A percentile compares a stretch with the other conserved stretches of the same genome.
phyloP scores from a whole-genome alignment of 2,329 filamentous ascomycete genomes.

The Colletotrichum abscissum region DNA sequence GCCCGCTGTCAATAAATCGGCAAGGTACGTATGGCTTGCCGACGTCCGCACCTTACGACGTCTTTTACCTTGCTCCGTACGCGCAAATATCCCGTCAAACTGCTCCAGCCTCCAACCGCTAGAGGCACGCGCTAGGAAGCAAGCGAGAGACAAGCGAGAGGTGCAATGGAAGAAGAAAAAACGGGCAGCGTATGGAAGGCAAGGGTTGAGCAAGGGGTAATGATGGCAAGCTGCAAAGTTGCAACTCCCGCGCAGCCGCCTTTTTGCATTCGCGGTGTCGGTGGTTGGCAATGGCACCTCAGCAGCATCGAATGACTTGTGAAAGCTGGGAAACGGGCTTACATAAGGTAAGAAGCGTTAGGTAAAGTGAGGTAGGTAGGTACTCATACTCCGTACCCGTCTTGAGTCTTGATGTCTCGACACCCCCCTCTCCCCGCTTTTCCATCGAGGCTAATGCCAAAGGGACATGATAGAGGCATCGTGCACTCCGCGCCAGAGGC shows the following conservation, averaged over 20 bases:
- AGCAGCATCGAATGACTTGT: not conserved
- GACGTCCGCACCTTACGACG: not conserved
- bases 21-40: not conserved
- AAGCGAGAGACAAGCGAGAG: slow-evolving; percentile 14
- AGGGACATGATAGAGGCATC: not conserved
- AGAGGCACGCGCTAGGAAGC: slow-evolving; percentile 23
- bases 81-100: not conserved
- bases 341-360: too few relatives aligned
- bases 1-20: not conserved
- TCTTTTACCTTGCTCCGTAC: not conserved
- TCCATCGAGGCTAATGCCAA: not conserved
- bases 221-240: not conserved
- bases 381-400: too few relatives aligned
- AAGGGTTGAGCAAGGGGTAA: not conserved
- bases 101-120: slow-evolving; percentile 3
- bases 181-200: not conserved
- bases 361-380: not conserved
- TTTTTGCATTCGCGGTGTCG: not conserved
- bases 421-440: not conserved
- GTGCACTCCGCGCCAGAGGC: not conserved
- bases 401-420: not conserved
- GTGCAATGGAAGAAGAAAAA: not conserved
- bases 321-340: too few relatives aligned
- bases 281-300: not conserved
- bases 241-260: too few relatives aligned